Conservation (phyloP, 768 basidiomycete species). For the Mrakia frigida region DNA sequence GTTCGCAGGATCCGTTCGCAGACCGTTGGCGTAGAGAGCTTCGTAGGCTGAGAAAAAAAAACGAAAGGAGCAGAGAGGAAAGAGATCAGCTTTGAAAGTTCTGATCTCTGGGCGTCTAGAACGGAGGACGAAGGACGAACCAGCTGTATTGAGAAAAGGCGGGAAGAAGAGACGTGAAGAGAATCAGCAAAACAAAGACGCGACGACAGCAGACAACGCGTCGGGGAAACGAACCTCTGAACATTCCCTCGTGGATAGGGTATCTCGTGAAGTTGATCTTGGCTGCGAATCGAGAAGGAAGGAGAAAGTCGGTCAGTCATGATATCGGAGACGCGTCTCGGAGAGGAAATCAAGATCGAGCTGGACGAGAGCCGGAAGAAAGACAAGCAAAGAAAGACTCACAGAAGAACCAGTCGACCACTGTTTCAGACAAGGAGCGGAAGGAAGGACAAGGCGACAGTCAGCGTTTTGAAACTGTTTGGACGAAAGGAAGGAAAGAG, state of each 20-base stretch:
- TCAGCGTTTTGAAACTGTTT: background rate
- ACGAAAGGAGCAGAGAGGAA: too few relatives aligned
- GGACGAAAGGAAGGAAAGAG: constrained; percentile 62
- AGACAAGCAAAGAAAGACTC: background rate
- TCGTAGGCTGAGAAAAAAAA: constrained; percentile 21
- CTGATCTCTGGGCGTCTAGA: too few relatives aligned
- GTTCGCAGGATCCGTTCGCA: constrained; percentile 53
- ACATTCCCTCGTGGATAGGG: constrained; percentile 78
- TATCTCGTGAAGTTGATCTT: constrained; percentile 88
- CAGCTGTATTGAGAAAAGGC: too few relatives aligned
- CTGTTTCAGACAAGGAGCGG: background rate
- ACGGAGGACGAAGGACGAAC: too few relatives aligned
- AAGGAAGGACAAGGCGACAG: background rate
- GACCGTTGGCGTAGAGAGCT: constrained; percentile 31
- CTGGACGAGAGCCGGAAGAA: too few relatives aligned
- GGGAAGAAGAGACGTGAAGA: too few relatives aligned
- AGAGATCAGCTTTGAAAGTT: too few relatives aligned
- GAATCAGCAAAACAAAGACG: too few relatives aligned
- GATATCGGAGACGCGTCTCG: background rate
- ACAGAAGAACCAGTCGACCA: constrained; percentile 33
- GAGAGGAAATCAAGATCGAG: too few relatives aligned
- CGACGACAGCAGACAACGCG: too few relatives aligned
- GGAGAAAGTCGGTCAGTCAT: background rate
- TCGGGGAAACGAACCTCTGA: constrained; percentile 49
- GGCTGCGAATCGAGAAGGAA: constrained; percentile 33